Conservation (phyloP, 2,329 filamentous ascomycete genomes). For the Seiridium unicorne region DNA sequence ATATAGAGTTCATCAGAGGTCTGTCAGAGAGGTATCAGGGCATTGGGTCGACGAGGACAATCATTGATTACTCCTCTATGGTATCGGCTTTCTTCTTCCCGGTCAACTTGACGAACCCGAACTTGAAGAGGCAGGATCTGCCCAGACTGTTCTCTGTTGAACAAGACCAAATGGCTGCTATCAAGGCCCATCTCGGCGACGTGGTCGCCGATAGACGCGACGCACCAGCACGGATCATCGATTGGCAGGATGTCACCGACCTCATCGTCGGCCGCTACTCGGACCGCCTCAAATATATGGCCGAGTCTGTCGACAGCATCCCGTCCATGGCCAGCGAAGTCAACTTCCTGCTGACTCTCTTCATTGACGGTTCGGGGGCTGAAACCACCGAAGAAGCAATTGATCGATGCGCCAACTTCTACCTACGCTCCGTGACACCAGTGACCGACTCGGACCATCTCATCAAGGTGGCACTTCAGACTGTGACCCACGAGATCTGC, state of each 20-base stretch:
- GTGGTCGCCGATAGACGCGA: slow-evolving; percentile 13
- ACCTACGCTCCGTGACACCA: slow-evolving; percentile 13
- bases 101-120: slow-evolving; percentile 12
- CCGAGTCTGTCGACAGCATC: slow-evolving; percentile 9
- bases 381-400: slow-evolving; percentile 30
- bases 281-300: slow-evolving; percentile 34
- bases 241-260: slow-evolving; percentile 56
- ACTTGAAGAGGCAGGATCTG: slow-evolving; percentile 10
- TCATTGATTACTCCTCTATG: slow-evolving; percentile 12
- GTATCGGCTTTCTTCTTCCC: slow-evolving; percentile 13
- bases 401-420: slow-evolving; percentile 35
- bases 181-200: slow-evolving; percentile 4
- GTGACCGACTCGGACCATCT: slow-evolving; percentile 20
- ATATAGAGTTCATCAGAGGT: slow-evolving; percentile 11
- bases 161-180: neutral
- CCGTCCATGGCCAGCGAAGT: slow-evolving; percentile 8
- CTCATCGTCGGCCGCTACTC: slow-evolving; percentile 55
- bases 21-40: slow-evolving; percentile 11
- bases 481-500: slow-evolving; percentile 23
- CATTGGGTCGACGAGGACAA: slow-evolving; percentile 6
- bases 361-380: slow-evolving; percentile 19
- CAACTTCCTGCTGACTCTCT: slow-evolving; percentile 20
- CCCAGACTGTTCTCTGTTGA: slow-evolving; percentile 5
- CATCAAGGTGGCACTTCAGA: slow-evolving; percentile 21
- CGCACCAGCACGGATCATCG: slow-evolving; percentile 13